These are phyloP conservation scores for Paracamarosporium sp. DNA, from an alignment of 2,329 filamentous ascomycete species.

Conservation along the genomic window DNA sequence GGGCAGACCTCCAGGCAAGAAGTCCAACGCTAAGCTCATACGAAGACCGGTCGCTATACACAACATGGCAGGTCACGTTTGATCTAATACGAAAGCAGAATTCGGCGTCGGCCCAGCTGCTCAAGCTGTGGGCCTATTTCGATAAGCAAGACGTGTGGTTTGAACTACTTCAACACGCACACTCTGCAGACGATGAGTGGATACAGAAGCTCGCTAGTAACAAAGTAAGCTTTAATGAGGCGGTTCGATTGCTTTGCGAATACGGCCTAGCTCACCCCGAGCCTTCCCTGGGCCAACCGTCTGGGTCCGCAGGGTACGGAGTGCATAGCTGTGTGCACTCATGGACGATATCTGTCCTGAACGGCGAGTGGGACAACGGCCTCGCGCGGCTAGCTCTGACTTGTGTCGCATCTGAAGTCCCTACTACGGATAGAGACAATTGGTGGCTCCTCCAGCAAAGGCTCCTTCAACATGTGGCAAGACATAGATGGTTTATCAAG, in stretches of 20 bases:
- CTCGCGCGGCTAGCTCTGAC: too few species aligned
- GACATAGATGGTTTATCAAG: conserved; percentile 8
- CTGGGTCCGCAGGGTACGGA: too few species aligned
- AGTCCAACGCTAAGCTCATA: conserved; percentile 21
- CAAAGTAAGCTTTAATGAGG: conserved; percentile 31
- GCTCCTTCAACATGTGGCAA: conserved; percentile 21
- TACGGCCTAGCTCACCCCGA: too few species aligned
- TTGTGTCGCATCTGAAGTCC: too few species aligned
- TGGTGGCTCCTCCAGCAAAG: conserved; percentile 25
- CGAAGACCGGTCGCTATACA: too few species aligned
- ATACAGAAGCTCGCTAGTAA: conserved; percentile 28
- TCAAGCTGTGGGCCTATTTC: too few species aligned
- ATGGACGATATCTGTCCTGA: too few species aligned
- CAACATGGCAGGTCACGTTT: too few species aligned
- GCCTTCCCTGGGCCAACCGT: too few species aligned
- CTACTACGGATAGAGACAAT: conserved; percentile 11
- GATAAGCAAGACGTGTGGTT: conserved; percentile 56
- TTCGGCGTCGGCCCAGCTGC: too few species aligned
- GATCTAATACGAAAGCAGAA: conserved; percentile 19
- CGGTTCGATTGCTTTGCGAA: conserved; percentile 37
- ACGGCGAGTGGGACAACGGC: too few species aligned
- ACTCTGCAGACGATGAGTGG: conserved; percentile 23
- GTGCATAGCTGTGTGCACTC: too few species aligned
- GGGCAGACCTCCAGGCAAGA: conserved; percentile 19
- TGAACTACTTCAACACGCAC: conserved; percentile 44